Evolutionary conservation across 2,329 filamentous ascomycete genomes (phyloP).

Genomic region (Monosporascus sp.): DNA sequence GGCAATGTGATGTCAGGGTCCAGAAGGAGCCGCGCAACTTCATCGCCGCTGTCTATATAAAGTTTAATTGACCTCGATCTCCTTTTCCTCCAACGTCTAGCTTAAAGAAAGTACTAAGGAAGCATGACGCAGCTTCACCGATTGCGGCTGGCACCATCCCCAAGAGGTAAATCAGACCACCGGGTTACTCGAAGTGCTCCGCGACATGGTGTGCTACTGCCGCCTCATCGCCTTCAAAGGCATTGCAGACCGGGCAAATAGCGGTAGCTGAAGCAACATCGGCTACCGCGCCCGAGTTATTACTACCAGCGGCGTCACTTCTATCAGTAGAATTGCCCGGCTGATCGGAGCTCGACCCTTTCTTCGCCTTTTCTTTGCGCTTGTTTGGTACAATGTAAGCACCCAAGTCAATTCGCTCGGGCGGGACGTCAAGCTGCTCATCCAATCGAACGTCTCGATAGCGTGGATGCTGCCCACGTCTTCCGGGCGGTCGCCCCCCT

Average conservation of each 20-base stretch:
- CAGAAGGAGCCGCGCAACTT: too few species aligned
- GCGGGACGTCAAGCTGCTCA: conserved; percentile 30
- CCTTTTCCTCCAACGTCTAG: too few species aligned
- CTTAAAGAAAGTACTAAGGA: too few species aligned
- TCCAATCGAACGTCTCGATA: conserved; percentile 28
- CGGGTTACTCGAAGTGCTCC: conserved; percentile 41
- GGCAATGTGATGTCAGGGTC: not conserved
- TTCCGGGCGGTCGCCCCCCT: conserved; percentile 8
- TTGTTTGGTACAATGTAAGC: conserved; percentile 41
- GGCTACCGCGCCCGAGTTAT: conserved; percentile 2
- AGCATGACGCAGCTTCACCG: too few species aligned
- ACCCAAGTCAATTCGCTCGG: conserved; percentile 41
- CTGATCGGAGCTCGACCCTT: conserved; percentile 12
- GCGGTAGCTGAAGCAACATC: conserved; percentile 24
- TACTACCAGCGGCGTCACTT: conserved; percentile 7
- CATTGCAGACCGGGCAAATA: conserved; percentile 60
- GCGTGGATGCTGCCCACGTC: conserved; percentile 18
- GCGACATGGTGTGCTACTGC: conserved; percentile 65
- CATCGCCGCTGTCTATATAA: too few species aligned
- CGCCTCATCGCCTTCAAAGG: conserved; percentile 62
- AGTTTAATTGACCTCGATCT: too few species aligned
- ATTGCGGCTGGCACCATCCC: too few species aligned
- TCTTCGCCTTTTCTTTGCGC: conserved; percentile 24
- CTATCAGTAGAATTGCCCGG: conserved; percentile 5
- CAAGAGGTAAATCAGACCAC: not conserved